phyloP scores from a whole-genome alignment of 2,329 filamentous ascomycete genomes.

The Colletotrichum liriopes region DNA sequence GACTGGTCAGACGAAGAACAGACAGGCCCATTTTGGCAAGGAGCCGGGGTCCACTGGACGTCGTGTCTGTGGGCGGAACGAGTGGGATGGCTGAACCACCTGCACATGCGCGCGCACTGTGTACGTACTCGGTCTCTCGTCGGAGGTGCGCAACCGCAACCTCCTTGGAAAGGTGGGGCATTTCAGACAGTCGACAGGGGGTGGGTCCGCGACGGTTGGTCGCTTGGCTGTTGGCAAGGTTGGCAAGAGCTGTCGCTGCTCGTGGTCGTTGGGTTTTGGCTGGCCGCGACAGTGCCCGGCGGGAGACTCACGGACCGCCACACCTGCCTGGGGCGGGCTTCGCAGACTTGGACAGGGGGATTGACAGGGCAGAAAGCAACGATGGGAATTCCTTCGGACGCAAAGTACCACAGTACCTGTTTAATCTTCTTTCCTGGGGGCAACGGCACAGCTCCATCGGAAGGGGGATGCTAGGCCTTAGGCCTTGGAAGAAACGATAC shows the following conservation, averaged over 20 bases:
- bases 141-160: neutral
- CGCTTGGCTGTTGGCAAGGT: neutral
- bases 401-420: neutral
- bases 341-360: conserved; percentile 9
- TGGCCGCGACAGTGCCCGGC: conserved; percentile 10
- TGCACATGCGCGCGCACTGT: neutral
- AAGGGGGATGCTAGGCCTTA: neutral
- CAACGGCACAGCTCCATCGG: neutral
- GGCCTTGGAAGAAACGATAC: neutral
- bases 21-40: conserved; percentile 16
- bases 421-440: no score
- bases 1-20: conserved; percentile 32
- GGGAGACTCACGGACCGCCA: neutral
- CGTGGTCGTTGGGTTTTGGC: conserved; percentile 11
- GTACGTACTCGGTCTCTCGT: neutral
- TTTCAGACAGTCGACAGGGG: conserved; percentile 9
- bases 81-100: conserved; percentile 3
- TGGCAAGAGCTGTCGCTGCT: neutral
- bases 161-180: conserved; percentile 5
- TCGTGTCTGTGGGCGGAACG: conserved; percentile 11
- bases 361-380: neutral
- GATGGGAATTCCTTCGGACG: no score
- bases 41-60: conserved; percentile 17
- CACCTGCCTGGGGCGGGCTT: no score
- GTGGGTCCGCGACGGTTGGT: neutral